phyloP scores from a whole-genome alignment of 345 rosid species.

The Rhizophora mangle region DNA sequence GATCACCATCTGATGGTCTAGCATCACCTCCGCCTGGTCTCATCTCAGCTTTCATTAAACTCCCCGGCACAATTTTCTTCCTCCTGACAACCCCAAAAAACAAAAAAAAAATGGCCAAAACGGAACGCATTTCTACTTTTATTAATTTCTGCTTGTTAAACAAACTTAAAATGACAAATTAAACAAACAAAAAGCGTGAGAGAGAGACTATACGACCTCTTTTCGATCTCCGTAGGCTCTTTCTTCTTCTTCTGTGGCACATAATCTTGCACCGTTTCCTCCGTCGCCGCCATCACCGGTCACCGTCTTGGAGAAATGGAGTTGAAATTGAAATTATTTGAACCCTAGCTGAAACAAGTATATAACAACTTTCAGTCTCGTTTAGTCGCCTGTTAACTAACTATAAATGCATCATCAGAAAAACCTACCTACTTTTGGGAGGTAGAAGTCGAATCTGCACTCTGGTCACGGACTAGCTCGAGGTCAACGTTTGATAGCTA shows the following conservation, averaged over 20 bases:
- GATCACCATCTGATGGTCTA: slow-evolving; percentile 84
- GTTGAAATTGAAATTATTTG: too few relatives aligned
- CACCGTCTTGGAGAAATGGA: not conserved
- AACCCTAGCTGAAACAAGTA: too few relatives aligned
- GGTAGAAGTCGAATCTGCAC: too few relatives aligned
- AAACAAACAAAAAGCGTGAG: not conserved
- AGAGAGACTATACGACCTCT: slow-evolving; percentile 33
- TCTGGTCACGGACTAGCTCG: too few relatives aligned
- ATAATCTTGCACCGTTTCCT: slow-evolving; percentile 27
- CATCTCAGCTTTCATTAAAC: slow-evolving; percentile 83
- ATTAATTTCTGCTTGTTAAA: too few relatives aligned
- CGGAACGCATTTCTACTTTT: not conserved
- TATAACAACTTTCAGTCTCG: too few relatives aligned
- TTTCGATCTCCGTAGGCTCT: slow-evolving; percentile 54
- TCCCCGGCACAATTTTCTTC: slow-evolving; percentile 80
- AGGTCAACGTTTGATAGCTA: too few relatives aligned
- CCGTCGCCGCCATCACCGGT: slow-evolving; percentile 41
- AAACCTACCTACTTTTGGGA: too few relatives aligned
- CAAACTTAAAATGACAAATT: not conserved
- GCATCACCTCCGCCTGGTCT: slow-evolving; percentile 90
- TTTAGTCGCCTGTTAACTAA: too few relatives aligned
- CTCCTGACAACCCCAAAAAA: slow-evolving; percentile 45
- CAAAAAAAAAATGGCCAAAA: not conserved
- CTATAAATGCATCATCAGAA: too few relatives aligned
- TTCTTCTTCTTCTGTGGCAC: slow-evolving; percentile 51